Percentiles rank a stretch among this genome's conserved stretches.
phyloP scores from a whole-genome alignment of 2,329 filamentous ascomycete genomes.

The Hypomyces rosellus region DNA sequence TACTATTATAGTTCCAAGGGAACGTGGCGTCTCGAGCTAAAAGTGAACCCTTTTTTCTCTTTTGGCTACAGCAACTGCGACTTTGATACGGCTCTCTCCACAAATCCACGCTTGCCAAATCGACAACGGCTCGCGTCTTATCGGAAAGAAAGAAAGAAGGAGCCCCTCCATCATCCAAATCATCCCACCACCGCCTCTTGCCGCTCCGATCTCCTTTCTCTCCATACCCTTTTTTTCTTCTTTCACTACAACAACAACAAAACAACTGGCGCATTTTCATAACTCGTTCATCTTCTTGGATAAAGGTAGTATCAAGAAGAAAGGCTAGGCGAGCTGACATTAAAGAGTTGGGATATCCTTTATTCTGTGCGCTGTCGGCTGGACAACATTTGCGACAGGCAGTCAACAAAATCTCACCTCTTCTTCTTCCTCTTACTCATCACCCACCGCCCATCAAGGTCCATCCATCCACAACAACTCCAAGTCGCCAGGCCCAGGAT shows the following conservation, averaged over 20 bases:
- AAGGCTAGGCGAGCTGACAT: no score
- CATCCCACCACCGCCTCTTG: neutral
- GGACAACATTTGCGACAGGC: no score
- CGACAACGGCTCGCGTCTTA: constrained; percentile 10
- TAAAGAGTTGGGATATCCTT: no score
- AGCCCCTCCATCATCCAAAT: constrained; percentile 7
- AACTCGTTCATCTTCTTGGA: no score
- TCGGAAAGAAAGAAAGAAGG: constrained; percentile 6
- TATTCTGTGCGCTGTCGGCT: no score
- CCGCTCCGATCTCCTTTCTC: neutral
- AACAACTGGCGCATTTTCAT: neutral
- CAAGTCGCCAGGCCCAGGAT: no score
- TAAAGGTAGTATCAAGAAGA: no score
- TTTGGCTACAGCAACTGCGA: no score
- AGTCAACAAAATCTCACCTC: no score
- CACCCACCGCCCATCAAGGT: constrained; percentile 6
- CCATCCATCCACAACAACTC: neutral
- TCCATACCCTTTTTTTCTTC: neutral
- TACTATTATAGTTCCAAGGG: no score
- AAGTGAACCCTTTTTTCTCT: no score
- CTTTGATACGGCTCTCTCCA: neutral
- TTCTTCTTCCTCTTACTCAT: neutral
- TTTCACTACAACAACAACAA: neutral
- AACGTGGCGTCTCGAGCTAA: no score
- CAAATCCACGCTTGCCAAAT: constrained; percentile 9